Percentiles rank a stretch among this genome's conserved stretches.
phyloP scores from a whole-genome alignment of 179 eudicot genomes.

The Camellia oleifera region DNA sequence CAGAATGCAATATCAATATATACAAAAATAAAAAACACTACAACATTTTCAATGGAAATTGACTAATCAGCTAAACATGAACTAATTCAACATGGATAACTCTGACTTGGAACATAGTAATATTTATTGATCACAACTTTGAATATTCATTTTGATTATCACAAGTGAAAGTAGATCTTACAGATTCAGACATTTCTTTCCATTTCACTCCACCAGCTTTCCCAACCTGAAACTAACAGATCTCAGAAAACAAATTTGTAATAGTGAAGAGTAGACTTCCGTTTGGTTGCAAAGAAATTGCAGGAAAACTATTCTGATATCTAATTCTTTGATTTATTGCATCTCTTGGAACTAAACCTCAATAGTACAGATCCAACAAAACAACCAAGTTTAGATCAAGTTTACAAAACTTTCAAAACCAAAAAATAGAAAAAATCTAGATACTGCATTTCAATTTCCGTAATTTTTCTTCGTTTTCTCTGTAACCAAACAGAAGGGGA shows the following conservation, averaged over 20 bases:
- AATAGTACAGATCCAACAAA: neutral
- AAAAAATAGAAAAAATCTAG: neutral
- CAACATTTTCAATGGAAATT: neutral
- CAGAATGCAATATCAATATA: too few species aligned
- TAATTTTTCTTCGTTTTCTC: neutral
- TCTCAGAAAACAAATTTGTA: neutral
- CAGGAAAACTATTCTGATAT: neutral
- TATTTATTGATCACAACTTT: neutral
- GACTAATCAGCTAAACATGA: neutral
- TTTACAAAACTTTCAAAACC: neutral
- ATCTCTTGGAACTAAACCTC: neutral
- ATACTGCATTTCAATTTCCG: neutral
- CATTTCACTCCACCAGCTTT: slow-evolving; percentile 2
- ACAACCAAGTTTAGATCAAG: neutral
- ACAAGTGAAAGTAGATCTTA: neutral
- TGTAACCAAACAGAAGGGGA: neutral
- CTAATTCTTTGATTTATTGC: neutral
- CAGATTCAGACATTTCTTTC: slow-evolving; percentile 7
- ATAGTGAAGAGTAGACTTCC: neutral
- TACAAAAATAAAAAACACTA: too few species aligned
- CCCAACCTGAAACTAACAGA: slow-evolving; percentile 4
- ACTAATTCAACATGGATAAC: neutral
- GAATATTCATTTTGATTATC: neutral
- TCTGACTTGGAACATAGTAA: neutral
- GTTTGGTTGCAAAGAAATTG: neutral